A percentile compares a stretch with the other conserved stretches of the same genome.
Conservation (phyloP, 805 yeast species). For the Cyberlindnera subsufficiens region DNA sequence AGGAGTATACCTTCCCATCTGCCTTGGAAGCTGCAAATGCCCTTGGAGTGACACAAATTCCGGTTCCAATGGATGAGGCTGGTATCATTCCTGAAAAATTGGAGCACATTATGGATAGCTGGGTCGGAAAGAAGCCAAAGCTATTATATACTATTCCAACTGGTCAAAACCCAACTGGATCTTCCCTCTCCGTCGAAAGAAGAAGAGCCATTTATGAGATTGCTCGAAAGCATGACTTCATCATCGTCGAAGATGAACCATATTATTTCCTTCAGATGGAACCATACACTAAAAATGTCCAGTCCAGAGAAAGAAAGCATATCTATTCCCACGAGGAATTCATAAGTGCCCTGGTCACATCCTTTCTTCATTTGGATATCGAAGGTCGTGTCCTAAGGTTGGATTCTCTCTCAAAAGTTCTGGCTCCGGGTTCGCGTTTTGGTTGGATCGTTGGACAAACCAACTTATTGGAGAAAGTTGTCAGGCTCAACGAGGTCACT, state of each 20-base stretch:
- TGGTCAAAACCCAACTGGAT: conserved; percentile 98
- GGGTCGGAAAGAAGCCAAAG: conserved; percentile 79
- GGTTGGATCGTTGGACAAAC: conserved; percentile 17
- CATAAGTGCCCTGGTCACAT: conserved; percentile 47
- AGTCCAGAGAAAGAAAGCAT: conserved; percentile 26
- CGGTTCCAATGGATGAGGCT: conserved; percentile 70
- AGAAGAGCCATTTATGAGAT: conserved; percentile 69
- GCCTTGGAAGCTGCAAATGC: conserved; percentile 80
- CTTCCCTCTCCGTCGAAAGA: conserved; percentile 71
- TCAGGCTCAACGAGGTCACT: conserved; percentile 38
- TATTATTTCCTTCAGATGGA: conserved; percentile 96
- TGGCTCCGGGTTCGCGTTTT: conserved; percentile 19
- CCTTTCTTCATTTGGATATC: conserved; percentile 61
- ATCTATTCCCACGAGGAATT: conserved; percentile 33
- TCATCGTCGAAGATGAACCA: conserved; percentile 94
- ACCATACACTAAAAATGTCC: conserved; percentile 46
- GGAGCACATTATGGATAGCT: conserved; percentile 52
- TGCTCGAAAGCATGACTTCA: conserved; percentile 79
- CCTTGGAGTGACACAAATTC: conserved; percentile 59
- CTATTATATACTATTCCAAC: conserved; percentile 87
- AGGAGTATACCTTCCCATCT: conserved; percentile 77
- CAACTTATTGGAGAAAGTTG: conserved; percentile 10
- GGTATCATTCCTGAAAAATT: conserved; percentile 76
- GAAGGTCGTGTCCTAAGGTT: conserved; percentile 28
- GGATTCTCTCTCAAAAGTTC: conserved; percentile 18